These are phyloP conservation scores for Calonectria pteridis DNA, from an alignment of 2,329 filamentous ascomycete species.

Conservation along the genomic window DNA sequence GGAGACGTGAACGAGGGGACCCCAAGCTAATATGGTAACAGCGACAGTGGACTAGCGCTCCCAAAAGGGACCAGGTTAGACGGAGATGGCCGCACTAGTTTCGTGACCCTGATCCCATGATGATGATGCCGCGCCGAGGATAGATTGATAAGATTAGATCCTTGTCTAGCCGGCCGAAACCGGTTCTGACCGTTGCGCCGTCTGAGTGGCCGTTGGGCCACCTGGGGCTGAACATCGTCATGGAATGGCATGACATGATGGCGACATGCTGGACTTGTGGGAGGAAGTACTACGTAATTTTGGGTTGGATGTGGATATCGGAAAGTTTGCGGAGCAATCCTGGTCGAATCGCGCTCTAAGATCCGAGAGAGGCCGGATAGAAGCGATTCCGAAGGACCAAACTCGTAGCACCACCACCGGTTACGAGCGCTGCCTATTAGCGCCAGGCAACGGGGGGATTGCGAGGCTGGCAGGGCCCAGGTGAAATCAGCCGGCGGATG, in stretches of 20 bases:
- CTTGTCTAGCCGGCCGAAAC: slow-evolving; percentile 33
- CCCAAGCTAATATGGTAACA: slow-evolving; percentile 25
- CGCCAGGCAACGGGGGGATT: background rate
- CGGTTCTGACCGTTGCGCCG: slow-evolving; percentile 23
- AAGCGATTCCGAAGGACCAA: background rate
- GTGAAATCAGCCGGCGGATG: background rate
- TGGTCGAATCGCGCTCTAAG: background rate
- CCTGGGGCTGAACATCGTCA: background rate
- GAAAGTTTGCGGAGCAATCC: slow-evolving; percentile 5
- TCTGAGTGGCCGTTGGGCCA: slow-evolving; percentile 7
- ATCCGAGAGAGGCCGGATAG: slow-evolving; percentile 3
- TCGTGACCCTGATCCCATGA: slow-evolving; percentile 45
- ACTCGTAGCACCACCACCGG: background rate
- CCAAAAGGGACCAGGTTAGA: slow-evolving; percentile 25
- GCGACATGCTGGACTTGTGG: background rate
- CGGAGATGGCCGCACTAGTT: slow-evolving; percentile 43
- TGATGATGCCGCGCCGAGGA: slow-evolving; percentile 39
- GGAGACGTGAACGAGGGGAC: slow-evolving; percentile 13
- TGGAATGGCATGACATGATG: slow-evolving; percentile 17
- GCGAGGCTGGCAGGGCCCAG: background rate
- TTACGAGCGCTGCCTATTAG: background rate
- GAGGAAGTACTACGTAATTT: background rate
- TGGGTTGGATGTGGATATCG: slow-evolving; percentile 12
- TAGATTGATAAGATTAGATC: slow-evolving; percentile 57
- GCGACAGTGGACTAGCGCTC: slow-evolving; percentile 28